Percentiles rank a stretch among this genome's conserved stretches.
phyloP scores from a whole-genome alignment of 768 basidiomycete genomes.

The Termitomyces sp. region DNA sequence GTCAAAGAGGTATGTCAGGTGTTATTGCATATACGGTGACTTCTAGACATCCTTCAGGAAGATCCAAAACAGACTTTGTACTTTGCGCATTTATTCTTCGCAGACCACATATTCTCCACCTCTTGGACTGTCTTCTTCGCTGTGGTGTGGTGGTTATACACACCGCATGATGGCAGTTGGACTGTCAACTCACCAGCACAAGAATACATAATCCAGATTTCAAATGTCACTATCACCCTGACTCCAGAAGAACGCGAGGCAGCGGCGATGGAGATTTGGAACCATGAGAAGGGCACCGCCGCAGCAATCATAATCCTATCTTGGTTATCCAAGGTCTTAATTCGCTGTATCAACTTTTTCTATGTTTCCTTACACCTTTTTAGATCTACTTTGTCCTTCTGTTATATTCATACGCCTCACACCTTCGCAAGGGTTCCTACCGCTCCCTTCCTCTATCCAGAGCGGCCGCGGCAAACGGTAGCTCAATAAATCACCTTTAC shows the following conservation, averaged over 20 bases:
- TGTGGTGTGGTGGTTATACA: conserved; percentile 85
- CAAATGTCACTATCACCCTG: conserved; percentile 46
- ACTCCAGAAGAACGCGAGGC: conserved; percentile 58
- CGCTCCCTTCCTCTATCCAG: conserved; percentile 66
- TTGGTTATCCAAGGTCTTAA: conserved; percentile 78
- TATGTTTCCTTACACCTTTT: conserved; percentile 2
- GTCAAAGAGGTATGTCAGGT: conserved; percentile 68
- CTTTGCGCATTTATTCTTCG: conserved; percentile 87
- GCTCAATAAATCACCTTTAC: conserved; percentile 29
- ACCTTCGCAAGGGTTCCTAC: conserved; percentile 89
- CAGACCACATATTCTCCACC: conserved; percentile 88
- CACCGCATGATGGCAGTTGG: conserved; percentile 84
- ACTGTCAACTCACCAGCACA: conserved; percentile 85
- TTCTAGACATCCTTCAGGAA: conserved; percentile 54
- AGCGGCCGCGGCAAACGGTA: conserved; percentile 25
- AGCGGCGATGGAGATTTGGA: conserved; percentile 84
- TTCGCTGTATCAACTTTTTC: conserved; percentile 15
- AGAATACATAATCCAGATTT: conserved; percentile 69
- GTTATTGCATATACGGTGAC: conserved; percentile 6
- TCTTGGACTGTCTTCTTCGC: conserved; percentile 92
- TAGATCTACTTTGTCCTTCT: conserved; percentile 89
- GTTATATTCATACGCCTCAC: conserved; percentile 89
- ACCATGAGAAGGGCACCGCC: conserved; percentile 81
- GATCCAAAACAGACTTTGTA: conserved; percentile 78
- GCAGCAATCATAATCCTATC: conserved; percentile 70